Conservation (phyloP, 768 basidiomycete species). For the Candolleomyces aberdarensis region DNA sequence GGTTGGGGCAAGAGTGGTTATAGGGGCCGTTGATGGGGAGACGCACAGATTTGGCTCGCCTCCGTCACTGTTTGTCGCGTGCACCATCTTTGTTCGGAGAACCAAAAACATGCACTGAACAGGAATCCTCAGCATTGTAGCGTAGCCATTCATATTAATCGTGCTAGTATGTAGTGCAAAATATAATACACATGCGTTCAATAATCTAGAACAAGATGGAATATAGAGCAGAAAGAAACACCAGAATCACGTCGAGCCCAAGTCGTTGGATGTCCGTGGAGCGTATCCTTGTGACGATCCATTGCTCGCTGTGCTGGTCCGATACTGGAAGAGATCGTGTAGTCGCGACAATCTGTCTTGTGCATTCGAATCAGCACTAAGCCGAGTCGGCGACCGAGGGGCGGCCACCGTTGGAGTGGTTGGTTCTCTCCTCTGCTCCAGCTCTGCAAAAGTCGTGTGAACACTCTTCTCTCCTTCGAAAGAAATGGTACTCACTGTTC, state of each 20-base stretch:
- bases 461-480: slow-evolving; percentile 1
- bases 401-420: slow-evolving; percentile 26
- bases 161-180: background rate
- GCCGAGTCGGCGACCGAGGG: slow-evolving; percentile 21
- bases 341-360: slow-evolving; percentile 70
- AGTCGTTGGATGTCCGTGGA: slow-evolving; percentile 28
- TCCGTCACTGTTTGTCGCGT: background rate
- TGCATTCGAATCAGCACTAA: slow-evolving; percentile 29
- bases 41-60: background rate
- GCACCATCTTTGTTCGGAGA: too few species aligned
- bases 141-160: background rate
- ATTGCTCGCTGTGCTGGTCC: slow-evolving; percentile 58
- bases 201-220: background rate
- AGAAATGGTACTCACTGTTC: slow-evolving; percentile 53
- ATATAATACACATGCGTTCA: background rate
- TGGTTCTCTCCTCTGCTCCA: slow-evolving; percentile 54
- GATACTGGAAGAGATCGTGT: slow-evolving; percentile 82
- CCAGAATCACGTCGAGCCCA: slow-evolving; percentile 20
- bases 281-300: slow-evolving; percentile 39
- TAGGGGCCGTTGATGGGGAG: slow-evolving; percentile 1
- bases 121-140: background rate
- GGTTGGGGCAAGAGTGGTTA: background rate
- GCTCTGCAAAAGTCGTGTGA: slow-evolving; percentile 36
- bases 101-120: too few species aligned
- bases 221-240: slow-evolving; percentile 7